A percentile compares a stretch with the other conserved stretches of the same genome.
phyloP scores from a whole-genome alignment of 2,329 filamentous ascomycete genomes.

The Sporothrix brasiliensis region DNA sequence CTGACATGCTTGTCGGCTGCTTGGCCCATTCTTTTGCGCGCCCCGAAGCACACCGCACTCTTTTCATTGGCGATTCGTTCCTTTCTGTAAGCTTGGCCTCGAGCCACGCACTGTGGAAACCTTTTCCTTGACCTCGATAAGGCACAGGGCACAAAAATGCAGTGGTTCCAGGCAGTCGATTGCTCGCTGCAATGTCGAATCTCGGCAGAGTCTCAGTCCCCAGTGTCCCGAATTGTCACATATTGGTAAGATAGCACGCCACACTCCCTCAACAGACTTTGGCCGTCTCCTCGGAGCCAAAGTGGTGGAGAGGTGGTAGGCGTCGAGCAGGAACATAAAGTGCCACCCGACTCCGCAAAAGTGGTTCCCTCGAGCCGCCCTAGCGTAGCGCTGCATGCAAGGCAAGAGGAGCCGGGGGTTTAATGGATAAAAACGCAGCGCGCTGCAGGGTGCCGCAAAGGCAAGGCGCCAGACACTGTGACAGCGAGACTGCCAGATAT shows the following conservation, averaged over 20 bases:
- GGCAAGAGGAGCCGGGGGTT: slow-evolving; percentile 20
- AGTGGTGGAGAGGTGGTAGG: neutral
- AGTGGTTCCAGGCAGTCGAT: no score
- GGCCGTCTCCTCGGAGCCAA: neutral
- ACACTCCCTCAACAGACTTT: no score
- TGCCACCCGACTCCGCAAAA: slow-evolving; percentile 32
- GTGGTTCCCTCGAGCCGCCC: slow-evolving; percentile 28
- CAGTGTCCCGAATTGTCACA: neutral
- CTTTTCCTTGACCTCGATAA: no score
- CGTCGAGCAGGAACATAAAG: neutral
- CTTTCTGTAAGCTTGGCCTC: no score
- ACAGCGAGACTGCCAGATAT: neutral
- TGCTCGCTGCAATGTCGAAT: neutral
- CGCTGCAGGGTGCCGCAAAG: neutral
- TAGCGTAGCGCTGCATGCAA: slow-evolving; percentile 25
- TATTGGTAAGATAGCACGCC: no score
- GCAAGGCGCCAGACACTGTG: neutral
- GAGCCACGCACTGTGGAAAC: no score
- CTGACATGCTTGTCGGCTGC: no score
- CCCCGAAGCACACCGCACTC: no score
- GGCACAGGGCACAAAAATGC: no score
- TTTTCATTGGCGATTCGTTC: no score
- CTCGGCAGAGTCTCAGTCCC: neutral
- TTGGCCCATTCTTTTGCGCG: no score
- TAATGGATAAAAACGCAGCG: slow-evolving; percentile 15